Evolutionary conservation across 2,329 filamentous ascomycete genomes (phyloP).

Genomic region (Pseudohalonectria lignicola): DNA sequence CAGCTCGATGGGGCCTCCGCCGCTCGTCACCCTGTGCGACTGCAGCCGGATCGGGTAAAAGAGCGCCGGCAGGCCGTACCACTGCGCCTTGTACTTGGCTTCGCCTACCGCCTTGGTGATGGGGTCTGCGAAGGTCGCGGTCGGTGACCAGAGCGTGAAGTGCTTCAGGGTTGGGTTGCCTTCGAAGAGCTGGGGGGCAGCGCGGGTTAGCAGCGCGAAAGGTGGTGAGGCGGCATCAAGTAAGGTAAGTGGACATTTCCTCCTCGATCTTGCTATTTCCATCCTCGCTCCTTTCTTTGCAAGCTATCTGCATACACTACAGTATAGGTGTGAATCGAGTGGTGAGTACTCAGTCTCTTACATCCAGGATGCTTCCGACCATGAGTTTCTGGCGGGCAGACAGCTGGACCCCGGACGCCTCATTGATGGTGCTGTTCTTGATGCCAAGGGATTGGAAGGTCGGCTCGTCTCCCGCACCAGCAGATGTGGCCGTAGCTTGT

Average conservation of each 20-base stretch:
- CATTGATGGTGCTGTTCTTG: slow-evolving; percentile 42
- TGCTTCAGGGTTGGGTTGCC: slow-evolving; percentile 47
- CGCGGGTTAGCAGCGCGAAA: no score
- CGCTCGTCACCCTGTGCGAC: slow-evolving; percentile 37
- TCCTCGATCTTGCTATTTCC: no score
- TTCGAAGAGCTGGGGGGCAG: slow-evolving; percentile 37
- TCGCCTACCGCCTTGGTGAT: slow-evolving; percentile 45
- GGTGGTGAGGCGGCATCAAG: no score
- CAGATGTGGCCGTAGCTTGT: slow-evolving; percentile 10
- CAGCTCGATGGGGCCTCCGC: slow-evolving; percentile 49
- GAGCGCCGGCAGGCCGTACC: slow-evolving; percentile 47
- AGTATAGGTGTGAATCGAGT: no score
- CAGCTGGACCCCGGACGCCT: slow-evolving; percentile 37
- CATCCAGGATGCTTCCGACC: slow-evolving; percentile 47
- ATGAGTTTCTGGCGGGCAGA: slow-evolving; percentile 38
- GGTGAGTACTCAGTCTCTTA: no score
- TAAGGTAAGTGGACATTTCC: background rate
- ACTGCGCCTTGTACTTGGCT: slow-evolving; percentile 34
- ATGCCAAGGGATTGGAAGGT: slow-evolving; percentile 24
- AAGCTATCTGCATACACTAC: no score
- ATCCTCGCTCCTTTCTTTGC: no score
- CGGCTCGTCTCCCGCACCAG: slow-evolving; percentile 5
- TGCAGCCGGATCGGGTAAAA: slow-evolving; percentile 48
- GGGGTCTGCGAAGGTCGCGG: slow-evolving; percentile 46
- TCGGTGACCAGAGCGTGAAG: slow-evolving; percentile 46